Percentiles rank a stretch among this genome's conserved stretches.
Evolutionary conservation across 805 yeast genomes (phyloP).

Genomic region (Lipomyces kockii): DNA sequence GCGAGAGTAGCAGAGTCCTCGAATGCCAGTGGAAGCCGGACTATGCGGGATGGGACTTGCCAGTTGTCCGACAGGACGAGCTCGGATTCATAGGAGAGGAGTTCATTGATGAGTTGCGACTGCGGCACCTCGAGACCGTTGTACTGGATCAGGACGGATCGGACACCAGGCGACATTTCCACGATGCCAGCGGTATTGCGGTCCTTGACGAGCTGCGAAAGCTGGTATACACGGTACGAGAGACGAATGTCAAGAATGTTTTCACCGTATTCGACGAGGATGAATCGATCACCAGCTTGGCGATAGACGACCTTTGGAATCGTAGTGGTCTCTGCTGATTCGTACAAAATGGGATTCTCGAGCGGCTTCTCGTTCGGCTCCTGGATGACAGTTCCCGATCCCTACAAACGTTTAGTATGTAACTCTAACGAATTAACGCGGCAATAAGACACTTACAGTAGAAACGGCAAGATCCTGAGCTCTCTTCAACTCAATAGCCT

Average conservation of each 20-base stretch:
- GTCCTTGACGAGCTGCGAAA: conserved; percentile 71
- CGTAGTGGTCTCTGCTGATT: conserved; percentile 52
- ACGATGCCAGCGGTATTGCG: conserved; percentile 76
- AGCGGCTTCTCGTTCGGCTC: conserved; percentile 25
- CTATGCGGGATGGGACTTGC: conserved; percentile 80
- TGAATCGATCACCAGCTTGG: conserved; percentile 96
- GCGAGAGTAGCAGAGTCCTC: conserved; percentile 88
- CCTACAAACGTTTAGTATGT: conserved; percentile 6
- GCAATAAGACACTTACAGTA: conserved; percentile 12
- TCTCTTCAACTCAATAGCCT: conserved; percentile 67
- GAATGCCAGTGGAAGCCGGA: conserved; percentile 93
- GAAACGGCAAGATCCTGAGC: conserved; percentile 56
- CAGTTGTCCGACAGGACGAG: conserved; percentile 76
- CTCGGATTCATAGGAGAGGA: conserved; percentile 76
- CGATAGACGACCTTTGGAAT: conserved; percentile 82
- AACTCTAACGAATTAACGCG: neutral
- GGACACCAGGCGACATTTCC: conserved; percentile 97
- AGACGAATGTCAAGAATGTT: conserved; percentile 82
- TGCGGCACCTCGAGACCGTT: conserved; percentile 69
- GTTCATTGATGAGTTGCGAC: conserved; percentile 60
- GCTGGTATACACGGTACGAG: conserved; percentile 81
- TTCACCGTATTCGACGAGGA: conserved; percentile 92
- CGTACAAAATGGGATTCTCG: conserved; percentile 72
- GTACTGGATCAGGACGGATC: conserved; percentile 89
- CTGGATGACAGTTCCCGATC: conserved; percentile 30